Conservation (phyloP, 2,329 filamentous ascomycete species). For the Alternaria hordeiaustralica region DNA sequence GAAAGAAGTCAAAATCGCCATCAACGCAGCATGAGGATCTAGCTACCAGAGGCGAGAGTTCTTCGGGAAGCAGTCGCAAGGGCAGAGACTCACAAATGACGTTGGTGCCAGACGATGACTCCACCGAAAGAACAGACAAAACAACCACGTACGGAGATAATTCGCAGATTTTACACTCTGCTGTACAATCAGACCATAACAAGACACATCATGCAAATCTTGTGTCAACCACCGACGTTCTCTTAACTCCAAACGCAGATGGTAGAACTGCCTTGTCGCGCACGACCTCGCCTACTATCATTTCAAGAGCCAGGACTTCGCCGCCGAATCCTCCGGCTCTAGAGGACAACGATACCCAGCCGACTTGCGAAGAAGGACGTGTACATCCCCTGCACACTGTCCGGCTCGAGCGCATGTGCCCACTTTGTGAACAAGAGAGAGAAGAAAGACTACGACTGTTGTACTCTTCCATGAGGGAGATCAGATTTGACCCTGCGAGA, state of each 20-base stretch:
- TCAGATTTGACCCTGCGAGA: neutral
- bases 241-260: neutral
- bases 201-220: neutral
- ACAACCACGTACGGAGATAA: neutral
- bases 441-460: slow-evolving; percentile 8
- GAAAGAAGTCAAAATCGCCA: neutral
- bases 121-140: neutral
- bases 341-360: neutral
- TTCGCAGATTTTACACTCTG: neutral
- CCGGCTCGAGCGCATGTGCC: neutral
- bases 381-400: slow-evolving; percentile 5
- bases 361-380: neutral
- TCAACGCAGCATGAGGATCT: neutral
- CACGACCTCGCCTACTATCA: neutral
- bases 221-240: neutral
- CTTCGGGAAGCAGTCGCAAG: neutral
- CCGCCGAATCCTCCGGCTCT: no score
- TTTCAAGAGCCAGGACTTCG: neutral
- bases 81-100: neutral
- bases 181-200: neutral
- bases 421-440: slow-evolving; percentile 8
- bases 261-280: neutral
- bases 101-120: neutral
- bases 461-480: neutral
- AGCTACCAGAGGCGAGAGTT: neutral